Evolutionary conservation across 2,329 filamentous ascomycete genomes (phyloP).

Genomic region (Teratosphaeria epicoccoides): DNA sequence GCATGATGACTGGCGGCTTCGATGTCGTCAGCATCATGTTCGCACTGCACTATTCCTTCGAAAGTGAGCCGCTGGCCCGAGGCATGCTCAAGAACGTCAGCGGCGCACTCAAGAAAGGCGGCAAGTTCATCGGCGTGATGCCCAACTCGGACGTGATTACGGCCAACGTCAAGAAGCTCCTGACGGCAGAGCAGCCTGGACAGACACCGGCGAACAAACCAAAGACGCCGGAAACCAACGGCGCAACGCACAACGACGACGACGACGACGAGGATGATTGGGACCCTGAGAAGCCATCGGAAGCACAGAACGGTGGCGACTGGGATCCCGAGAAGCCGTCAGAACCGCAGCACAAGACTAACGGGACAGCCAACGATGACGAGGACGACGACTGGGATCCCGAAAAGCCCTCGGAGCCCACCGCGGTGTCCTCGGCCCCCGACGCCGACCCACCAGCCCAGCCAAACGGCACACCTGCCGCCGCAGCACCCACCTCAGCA

Average conservation of each 20-base stretch:
- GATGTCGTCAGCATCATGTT: slow-evolving; percentile 99
- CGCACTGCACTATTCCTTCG: slow-evolving; percentile 97
- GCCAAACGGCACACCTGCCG: slow-evolving; percentile 1
- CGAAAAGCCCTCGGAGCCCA: slow-evolving; percentile 31
- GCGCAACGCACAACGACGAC: background rate
- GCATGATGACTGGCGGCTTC: slow-evolving; percentile 64
- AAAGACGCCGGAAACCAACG: slow-evolving; percentile 8
- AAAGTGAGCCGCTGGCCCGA: slow-evolving; percentile 78
- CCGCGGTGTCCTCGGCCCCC: slow-evolving; percentile 7
- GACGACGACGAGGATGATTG: slow-evolving; percentile 27
- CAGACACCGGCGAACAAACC: slow-evolving; percentile 23
- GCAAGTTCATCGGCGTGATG: slow-evolving; percentile 86
- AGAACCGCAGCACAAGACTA: slow-evolving; percentile 24
- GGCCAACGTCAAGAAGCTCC: slow-evolving; percentile 64
- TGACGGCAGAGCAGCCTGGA: slow-evolving; percentile 42
- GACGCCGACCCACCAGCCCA: background rate
- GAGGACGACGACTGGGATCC: slow-evolving; percentile 29
- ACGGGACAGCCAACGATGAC: slow-evolving; percentile 6
- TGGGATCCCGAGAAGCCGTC: slow-evolving; percentile 35
- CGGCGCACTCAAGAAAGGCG: slow-evolving; percentile 81
- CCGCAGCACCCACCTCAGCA: background rate
- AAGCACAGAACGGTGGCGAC: slow-evolving; percentile 26
- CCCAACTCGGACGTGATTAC: slow-evolving; percentile 93
- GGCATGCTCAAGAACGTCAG: slow-evolving; percentile 92
- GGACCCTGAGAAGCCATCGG: slow-evolving; percentile 35